These are phyloP conservation scores for Setomelanomma holmii DNA, from an alignment of 2,329 filamentous ascomycete genomes.

Conservation along the genomic window DNA sequence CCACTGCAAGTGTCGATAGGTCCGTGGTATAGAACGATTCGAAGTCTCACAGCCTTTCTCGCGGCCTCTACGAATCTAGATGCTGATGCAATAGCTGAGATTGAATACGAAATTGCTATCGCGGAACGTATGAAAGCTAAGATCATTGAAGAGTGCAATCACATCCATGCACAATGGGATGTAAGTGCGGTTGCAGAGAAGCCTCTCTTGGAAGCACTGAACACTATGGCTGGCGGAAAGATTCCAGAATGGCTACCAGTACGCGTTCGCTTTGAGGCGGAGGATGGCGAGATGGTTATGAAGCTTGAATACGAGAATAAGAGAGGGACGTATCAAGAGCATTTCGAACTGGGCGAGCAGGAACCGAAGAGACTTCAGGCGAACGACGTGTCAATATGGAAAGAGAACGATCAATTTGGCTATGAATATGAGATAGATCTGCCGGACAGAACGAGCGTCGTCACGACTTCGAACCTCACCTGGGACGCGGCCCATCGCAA, in stretches of 20 bases:
- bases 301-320: constrained; percentile 35
- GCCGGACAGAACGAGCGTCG: not conserved
- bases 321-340: constrained; percentile 13
- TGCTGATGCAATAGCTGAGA: not conserved
- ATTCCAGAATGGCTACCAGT: constrained; percentile 40
- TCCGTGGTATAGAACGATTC: constrained; percentile 31
- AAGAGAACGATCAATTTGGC: not conserved
- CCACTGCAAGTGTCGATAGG: constrained; percentile 35
- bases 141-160: constrained; percentile 29
- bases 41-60: constrained; percentile 2
- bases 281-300: constrained; percentile 40
- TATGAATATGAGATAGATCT: not conserved
- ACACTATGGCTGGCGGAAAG: constrained; percentile 33
- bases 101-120: constrained; percentile 5
- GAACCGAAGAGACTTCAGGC: constrained; percentile 2
- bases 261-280: constrained; percentile 32
- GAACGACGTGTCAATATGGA: not conserved
- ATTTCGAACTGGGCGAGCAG: constrained; percentile 12
- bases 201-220: constrained; percentile 26
- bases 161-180: constrained; percentile 31
- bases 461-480: not conserved
- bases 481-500: not conserved
- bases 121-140: constrained; percentile 33
- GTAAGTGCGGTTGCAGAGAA: constrained; percentile 27
- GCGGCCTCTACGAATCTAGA: not conserved